A percentile compares a stretch with the other conserved stretches of the same genome.
phyloP scores from a whole-genome alignment of 1,139 yeast species.

The Spencermartinsiella ligniputridi region DNA sequence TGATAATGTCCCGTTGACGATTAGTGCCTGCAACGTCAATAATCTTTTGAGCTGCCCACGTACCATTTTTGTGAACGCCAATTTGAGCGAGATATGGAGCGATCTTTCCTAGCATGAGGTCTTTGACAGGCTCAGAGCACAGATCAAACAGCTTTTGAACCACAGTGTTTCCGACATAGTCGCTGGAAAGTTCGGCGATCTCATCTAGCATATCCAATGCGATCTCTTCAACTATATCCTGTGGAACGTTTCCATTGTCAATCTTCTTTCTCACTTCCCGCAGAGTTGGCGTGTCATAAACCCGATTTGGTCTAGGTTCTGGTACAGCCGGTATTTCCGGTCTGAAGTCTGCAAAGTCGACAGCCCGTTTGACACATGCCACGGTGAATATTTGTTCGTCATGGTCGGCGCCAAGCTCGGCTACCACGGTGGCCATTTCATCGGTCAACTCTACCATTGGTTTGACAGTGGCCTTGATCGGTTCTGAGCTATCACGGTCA shows the following conservation, averaged over 20 bases:
- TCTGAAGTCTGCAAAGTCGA: slow-evolving; percentile 23
- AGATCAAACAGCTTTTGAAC: slow-evolving; percentile 84
- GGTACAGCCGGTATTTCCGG: slow-evolving; percentile 31
- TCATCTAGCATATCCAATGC: slow-evolving; percentile 85
- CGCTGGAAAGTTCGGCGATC: slow-evolving; percentile 86
- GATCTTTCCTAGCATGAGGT: slow-evolving; percentile 75
- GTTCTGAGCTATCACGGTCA: background rate
- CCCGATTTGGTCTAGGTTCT: slow-evolving; percentile 42
- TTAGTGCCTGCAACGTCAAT: slow-evolving; percentile 67
- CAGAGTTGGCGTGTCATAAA: slow-evolving; percentile 83
- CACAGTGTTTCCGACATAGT: slow-evolving; percentile 91
- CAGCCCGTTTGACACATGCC: slow-evolving; percentile 29
- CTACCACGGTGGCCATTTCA: slow-evolving; percentile 26
- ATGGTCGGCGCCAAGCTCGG: slow-evolving; percentile 31
- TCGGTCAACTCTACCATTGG: slow-evolving; percentile 25
- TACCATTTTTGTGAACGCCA: slow-evolving; percentile 96
- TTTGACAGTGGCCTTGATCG: background rate
- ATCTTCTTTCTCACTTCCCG: slow-evolving; percentile 51
- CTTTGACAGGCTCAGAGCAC: slow-evolving; percentile 67
- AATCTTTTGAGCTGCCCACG: slow-evolving; percentile 98
- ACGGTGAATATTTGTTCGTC: slow-evolving; percentile 16
- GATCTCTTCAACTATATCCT: slow-evolving; percentile 69
- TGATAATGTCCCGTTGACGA: slow-evolving; percentile 68
- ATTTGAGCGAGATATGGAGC: slow-evolving; percentile 82
- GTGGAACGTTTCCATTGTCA: slow-evolving; percentile 40